Percentiles rank a stretch among this genome's conserved stretches.
phyloP scores from a whole-genome alignment of 2,329 filamentous ascomycete genomes.

The Ascochyta rabiei region DNA sequence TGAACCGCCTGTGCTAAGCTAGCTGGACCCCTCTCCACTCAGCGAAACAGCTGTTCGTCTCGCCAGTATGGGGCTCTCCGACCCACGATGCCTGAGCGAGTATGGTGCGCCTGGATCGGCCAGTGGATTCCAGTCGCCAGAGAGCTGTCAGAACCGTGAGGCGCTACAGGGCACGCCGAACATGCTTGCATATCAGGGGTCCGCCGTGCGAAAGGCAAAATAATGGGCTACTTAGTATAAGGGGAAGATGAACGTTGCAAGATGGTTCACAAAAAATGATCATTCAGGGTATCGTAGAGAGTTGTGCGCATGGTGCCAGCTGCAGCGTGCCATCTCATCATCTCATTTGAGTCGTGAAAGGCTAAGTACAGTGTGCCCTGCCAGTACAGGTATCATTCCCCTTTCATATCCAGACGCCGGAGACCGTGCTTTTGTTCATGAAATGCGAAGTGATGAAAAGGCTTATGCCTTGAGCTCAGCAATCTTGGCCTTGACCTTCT shows the following conservation, averaged over 20 bases:
- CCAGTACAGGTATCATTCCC: conserved; percentile 36
- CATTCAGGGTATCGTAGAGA: conserved; percentile 22
- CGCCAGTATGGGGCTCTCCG: conserved; percentile 1
- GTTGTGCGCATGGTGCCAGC: conserved; percentile 24
- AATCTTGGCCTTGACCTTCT: conserved; percentile 90
- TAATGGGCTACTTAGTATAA: background rate
- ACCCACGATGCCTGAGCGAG: conserved; percentile 4
- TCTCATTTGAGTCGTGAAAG: conserved; percentile 39
- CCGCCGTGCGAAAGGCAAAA: background rate
- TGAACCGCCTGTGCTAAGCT: conserved; percentile 3
- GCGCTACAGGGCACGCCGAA: background rate
- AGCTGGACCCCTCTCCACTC: conserved; percentile 4
- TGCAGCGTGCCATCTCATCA: conserved; percentile 36
- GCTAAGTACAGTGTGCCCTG: conserved; percentile 41
- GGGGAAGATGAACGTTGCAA: background rate
- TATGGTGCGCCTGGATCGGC: conserved; percentile 7
- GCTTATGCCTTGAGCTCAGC: conserved; percentile 68
- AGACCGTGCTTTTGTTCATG: conserved; percentile 45
- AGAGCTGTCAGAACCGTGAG: conserved; percentile 4
- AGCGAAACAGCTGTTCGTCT: conserved; percentile 8
- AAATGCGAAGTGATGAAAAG: conserved; percentile 29
- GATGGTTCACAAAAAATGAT: conserved; percentile 13
- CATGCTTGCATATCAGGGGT: background rate
- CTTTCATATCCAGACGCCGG: conserved; percentile 45
- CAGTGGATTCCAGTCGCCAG: background rate